Conservation (phyloP, 306 rosid genomes). For the Cyamopsis tetragonoloba region DNA sequence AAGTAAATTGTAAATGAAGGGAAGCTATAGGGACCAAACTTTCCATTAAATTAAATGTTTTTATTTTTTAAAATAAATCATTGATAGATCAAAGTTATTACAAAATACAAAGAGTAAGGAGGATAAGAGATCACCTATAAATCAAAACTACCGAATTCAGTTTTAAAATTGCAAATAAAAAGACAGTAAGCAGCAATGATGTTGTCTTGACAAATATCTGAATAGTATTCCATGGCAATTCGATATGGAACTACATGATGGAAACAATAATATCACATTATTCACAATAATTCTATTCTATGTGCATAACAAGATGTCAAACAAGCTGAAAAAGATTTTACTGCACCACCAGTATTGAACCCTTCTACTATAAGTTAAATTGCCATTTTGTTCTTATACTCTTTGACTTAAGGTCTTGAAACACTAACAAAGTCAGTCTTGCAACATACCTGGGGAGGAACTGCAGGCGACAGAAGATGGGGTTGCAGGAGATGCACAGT, state of each 20-base stretch:
- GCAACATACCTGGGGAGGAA: constrained; percentile 78
- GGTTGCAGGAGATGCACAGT: constrained; percentile 90
- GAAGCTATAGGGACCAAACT: not conserved
- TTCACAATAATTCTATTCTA: not conserved
- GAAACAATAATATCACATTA: not conserved
- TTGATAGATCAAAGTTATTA: not conserved
- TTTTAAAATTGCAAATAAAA: not conserved
- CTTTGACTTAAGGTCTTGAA: not conserved
- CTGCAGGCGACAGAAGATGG: constrained; percentile 98
- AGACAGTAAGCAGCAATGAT: not conserved
- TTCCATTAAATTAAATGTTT: too few relatives aligned
- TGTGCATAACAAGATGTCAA: not conserved
- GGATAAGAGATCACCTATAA: not conserved
- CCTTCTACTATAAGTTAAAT: not conserved
- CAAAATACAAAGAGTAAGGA: not conserved
- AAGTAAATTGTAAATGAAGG: not conserved
- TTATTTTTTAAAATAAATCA: not conserved
- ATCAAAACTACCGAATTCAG: not conserved
- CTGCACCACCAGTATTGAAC: not conserved
- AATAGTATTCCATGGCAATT: not conserved
- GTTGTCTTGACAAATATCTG: not conserved
- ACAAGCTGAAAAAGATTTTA: not conserved
- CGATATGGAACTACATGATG: not conserved
- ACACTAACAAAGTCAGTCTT: not conserved
- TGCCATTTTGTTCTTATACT: not conserved